Conservation (phyloP, 176 grass and related monocot genomes). For the Lolium multiflorum region DNA sequence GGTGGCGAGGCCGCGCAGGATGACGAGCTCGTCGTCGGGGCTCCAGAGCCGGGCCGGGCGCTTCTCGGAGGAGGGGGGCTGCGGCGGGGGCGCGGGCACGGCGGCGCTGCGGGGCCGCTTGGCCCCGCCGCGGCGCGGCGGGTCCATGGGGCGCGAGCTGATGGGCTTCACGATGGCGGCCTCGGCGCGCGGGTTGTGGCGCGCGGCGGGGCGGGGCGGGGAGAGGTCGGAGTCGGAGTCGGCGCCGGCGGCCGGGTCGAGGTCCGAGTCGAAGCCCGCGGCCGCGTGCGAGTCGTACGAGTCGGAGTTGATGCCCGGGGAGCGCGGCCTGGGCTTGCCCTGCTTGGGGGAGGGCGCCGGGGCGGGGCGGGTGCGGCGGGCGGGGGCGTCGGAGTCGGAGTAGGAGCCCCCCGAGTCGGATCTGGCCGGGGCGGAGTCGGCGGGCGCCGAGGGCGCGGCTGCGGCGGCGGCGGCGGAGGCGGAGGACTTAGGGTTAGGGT, state of each 20-base stretch:
- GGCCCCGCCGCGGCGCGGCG: slow-evolving; percentile 17
- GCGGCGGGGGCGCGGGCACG: background rate
- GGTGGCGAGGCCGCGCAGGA: slow-evolving; percentile 56
- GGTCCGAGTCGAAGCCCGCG: slow-evolving; percentile 40
- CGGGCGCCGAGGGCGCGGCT: background rate
- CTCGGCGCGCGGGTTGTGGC: slow-evolving; percentile 44
- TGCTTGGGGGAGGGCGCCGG: slow-evolving; percentile 20
- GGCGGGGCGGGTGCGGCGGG: slow-evolving; percentile 23
- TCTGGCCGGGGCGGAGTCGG: slow-evolving; percentile 12
- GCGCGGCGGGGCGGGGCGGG: slow-evolving; percentile 38
- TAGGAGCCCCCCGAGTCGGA: slow-evolving; percentile 54
- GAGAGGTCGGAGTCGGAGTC: slow-evolving; percentile 52
- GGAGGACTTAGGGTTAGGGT: slow-evolving; percentile 44
- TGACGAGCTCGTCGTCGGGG: slow-evolving; percentile 53
- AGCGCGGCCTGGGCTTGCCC: slow-evolving; percentile 36
- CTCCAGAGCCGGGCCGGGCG: slow-evolving; percentile 65
- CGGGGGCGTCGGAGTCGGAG: slow-evolving; percentile 31
- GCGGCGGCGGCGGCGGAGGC: background rate
- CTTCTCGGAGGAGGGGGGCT: slow-evolving; percentile 45
- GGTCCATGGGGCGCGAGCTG: slow-evolving; percentile 71
- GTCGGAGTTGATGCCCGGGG: slow-evolving; percentile 40
- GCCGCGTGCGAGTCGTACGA: slow-evolving; percentile 32
- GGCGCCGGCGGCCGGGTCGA: slow-evolving; percentile 8
- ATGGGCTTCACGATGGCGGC: slow-evolving; percentile 72
- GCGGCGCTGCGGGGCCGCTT: slow-evolving; percentile 59